Conservation (phyloP, 495 filamentous ascomycete species). For the Hapsidospora chrysogenum region DNA sequence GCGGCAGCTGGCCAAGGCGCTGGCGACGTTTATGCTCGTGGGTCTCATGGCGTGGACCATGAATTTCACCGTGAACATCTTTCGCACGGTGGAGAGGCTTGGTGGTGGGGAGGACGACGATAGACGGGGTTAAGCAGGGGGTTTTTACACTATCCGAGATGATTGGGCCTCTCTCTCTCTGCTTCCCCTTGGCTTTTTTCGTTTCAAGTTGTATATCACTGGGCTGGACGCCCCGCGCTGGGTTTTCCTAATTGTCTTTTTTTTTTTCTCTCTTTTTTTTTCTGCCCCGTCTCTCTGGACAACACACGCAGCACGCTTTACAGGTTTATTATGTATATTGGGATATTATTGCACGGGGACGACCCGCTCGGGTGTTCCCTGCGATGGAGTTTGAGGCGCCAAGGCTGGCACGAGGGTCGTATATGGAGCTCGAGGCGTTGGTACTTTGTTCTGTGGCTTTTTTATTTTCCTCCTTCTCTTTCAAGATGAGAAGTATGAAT, state of each 20-base stretch:
- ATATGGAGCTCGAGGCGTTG: too few relatives aligned
- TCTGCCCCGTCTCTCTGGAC: neutral
- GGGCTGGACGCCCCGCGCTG: too few relatives aligned
- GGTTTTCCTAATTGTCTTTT: too few relatives aligned
- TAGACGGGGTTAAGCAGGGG: too few relatives aligned
- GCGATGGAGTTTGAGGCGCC: too few relatives aligned
- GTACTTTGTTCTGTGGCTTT: too few relatives aligned
- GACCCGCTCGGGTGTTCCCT: neutral
- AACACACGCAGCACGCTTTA: neutral
- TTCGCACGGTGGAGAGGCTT: conserved; percentile 66
- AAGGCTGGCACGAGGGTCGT: too few relatives aligned
- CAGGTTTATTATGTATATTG: neutral
- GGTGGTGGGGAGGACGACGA: conserved; percentile 30
- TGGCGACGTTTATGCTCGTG: conserved; percentile 67
- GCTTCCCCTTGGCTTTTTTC: neutral
- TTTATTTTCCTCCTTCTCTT: too few relatives aligned
- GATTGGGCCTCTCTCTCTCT: conserved; percentile 1
- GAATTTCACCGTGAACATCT: conserved; percentile 78
- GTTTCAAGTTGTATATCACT: too few relatives aligned
- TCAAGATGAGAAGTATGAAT: too few relatives aligned
- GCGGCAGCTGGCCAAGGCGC: conserved; percentile 53
- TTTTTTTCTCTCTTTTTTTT: neutral
- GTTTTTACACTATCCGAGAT: conserved; percentile 5
- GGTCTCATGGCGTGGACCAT: conserved; percentile 76
- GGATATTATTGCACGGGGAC: neutral